Base-by-base conservation (phyloP, 129 eudicot genomes). In the Deinandra increscens region DNA sequence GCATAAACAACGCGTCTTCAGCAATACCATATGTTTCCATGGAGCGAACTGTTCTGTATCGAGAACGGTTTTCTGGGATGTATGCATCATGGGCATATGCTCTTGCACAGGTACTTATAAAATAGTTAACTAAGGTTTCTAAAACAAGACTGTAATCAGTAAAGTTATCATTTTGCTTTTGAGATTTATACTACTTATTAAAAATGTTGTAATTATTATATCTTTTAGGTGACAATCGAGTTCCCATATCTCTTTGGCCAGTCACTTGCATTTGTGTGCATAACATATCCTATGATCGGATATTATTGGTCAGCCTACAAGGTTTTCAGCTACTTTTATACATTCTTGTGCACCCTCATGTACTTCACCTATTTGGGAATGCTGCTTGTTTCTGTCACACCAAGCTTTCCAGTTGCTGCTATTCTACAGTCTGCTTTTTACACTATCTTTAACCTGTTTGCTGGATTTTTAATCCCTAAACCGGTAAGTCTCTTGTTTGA, bases 1-100 rank as follows among this genome's bases (percentile, higher is more conserved):
- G 90, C 42, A 77, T 86, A 64, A 83, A 78, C 69, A 86, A 86
- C 38, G 65, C 79, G 42, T 55, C 85, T 33, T 69, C 85, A 44
- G 81, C 74, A 39, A 36, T 83, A 17, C 86, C 96, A 2, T 72
- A 82, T 45, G 83, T 89, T 15, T 71, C 74, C 58, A 83, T 75
- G 45, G 89, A 86, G 69, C 67, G 87, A 70, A 68, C 79, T 20
- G 96, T 84, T 60, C 51, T 79, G 8, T 89, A 84, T 66, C 72
- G 89, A 29, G 92, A 86, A 78, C 79, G 83, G 66, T 83, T 81
- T 80, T 85, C 90, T 5, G 96, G 96, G 66, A 88, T 88, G 91
- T 86, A 88, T 39, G 70, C 85, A 53, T 60, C 87, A 3, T 86
- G 85, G 92, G 87, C 90, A 59, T 88, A 78, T 68, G 80, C 92